Conservation (phyloP, 352 stramenopile genomes). For the Aphanomyces invadans region DNA sequence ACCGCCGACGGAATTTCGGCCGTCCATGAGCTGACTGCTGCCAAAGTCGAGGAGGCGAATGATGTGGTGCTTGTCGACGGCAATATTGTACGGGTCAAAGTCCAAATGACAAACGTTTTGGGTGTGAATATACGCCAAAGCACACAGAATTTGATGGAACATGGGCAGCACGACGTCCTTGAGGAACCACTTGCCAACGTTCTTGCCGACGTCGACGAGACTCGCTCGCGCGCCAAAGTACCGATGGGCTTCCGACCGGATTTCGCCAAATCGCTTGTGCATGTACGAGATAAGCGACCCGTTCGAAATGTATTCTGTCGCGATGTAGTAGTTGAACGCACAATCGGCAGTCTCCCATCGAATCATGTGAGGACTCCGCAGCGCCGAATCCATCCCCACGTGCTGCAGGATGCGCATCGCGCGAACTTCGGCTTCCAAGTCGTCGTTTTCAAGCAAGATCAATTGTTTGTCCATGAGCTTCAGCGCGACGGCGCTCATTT, state of each 20-base stretch:
- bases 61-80: slow-evolving; percentile 45
- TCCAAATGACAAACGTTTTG: slow-evolving; percentile 72
- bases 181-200: slow-evolving; percentile 50
- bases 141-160: slow-evolving; percentile 56
- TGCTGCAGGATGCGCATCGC: slow-evolving; percentile 75
- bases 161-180: slow-evolving; percentile 62
- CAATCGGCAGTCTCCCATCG: slow-evolving; percentile 71
- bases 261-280: slow-evolving; percentile 34
- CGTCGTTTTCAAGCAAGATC: slow-evolving; percentile 62
- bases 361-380: slow-evolving; percentile 64
- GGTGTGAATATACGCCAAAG: slow-evolving; percentile 71
- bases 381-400: slow-evolving; percentile 57
- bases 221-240: not conserved
- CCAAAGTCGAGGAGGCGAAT: slow-evolving; percentile 74
- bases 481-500: slow-evolving; percentile 57
- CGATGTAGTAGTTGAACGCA: slow-evolving; percentile 69
- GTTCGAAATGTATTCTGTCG: slow-evolving; percentile 75
- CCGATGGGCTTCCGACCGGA: not conserved
- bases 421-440: slow-evolving; percentile 72
- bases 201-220: slow-evolving; percentile 29
- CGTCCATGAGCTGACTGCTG: slow-evolving; percentile 70
- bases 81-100: slow-evolving; percentile 81
- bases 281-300: slow-evolving; percentile 65
- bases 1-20: slow-evolving; percentile 43
- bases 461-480: slow-evolving; percentile 76